These are phyloP conservation scores for Chamaecyparis obtusa DNA, from an alignment of 75 land plant genomes.

Conservation along the genomic window DNA sequence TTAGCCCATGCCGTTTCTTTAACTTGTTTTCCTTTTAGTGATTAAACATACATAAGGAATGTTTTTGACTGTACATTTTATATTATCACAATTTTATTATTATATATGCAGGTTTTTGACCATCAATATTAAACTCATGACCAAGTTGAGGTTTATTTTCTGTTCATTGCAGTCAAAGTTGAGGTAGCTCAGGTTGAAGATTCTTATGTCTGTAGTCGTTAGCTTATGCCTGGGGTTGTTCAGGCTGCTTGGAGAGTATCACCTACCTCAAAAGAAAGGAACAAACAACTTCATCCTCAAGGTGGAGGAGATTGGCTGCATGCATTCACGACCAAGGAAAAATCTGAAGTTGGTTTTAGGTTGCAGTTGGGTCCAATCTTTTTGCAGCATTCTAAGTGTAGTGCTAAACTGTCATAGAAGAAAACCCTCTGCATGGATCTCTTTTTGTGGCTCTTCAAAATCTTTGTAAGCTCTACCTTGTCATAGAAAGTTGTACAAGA, in stretches of 20 bases:
- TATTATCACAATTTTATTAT: too few species aligned
- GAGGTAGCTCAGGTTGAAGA: not conserved
- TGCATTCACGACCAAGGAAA: conserved; percentile 21
- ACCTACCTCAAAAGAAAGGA: conserved; percentile 57
- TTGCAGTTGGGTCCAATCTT: conserved; percentile 31
- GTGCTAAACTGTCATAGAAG: not conserved
- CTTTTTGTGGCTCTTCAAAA: too few species aligned
- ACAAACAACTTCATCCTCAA: conserved; percentile 3
- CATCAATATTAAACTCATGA: too few species aligned
- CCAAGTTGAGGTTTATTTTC: not conserved
- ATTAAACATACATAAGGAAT: too few species aligned
- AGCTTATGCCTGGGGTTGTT: conserved; percentile 59
- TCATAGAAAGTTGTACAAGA: not conserved
- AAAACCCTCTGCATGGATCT: too few species aligned
- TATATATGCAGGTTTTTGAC: too few species aligned
- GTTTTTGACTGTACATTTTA: too few species aligned
- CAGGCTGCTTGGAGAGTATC: conserved; percentile 80
- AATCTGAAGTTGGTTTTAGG: not conserved
- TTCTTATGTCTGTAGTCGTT: conserved; percentile 49
- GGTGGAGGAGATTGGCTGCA: conserved; percentile 20
- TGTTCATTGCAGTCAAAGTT: not conserved
- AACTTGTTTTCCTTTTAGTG: too few species aligned
- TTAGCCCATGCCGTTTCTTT: too few species aligned
- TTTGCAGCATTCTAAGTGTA: not conserved
- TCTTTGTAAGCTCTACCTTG: not conserved